These are phyloP conservation scores for Periconia sp. DNA, from an alignment of 2,329 filamentous ascomycete genomes.

Conservation along the genomic window DNA sequence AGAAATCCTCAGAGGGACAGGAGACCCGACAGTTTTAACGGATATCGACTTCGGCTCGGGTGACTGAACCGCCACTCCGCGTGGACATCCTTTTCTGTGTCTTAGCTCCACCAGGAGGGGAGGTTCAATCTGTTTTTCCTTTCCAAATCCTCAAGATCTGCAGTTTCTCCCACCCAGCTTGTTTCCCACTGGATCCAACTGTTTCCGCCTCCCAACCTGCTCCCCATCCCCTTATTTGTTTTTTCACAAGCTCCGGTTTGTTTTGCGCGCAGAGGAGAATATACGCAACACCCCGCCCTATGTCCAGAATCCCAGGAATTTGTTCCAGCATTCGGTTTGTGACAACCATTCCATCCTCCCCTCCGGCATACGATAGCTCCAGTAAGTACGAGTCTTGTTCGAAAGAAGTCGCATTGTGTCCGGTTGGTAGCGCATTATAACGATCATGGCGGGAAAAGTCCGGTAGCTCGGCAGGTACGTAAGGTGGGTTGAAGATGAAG, in stretches of 20 bases:
- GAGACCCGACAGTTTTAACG: slow-evolving; percentile 15
- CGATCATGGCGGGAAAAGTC: slow-evolving; percentile 45
- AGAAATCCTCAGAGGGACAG: slow-evolving; percentile 17
- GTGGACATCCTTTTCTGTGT: slow-evolving; percentile 13
- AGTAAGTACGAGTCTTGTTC: slow-evolving; percentile 83
- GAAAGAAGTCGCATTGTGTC: slow-evolving; percentile 51
- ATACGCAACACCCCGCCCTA: slow-evolving; percentile 76
- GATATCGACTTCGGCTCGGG: slow-evolving; percentile 10
- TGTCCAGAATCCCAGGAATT: slow-evolving; percentile 65
- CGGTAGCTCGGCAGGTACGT: slow-evolving; percentile 85
- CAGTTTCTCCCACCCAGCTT: slow-evolving; percentile 92
- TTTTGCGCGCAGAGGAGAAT: slow-evolving; percentile 90
- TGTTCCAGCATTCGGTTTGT: slow-evolving; percentile 76
- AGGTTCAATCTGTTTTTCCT: slow-evolving; percentile 26
- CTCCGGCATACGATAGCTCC: slow-evolving; percentile 85
- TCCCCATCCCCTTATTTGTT: slow-evolving; percentile 60
- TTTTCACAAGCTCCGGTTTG: slow-evolving; percentile 73
- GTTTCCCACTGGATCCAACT: slow-evolving; percentile 80
- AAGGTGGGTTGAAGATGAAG: slow-evolving; percentile 94
- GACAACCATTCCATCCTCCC: slow-evolving; percentile 88
- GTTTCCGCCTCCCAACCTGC: slow-evolving; percentile 71
- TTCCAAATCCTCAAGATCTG: slow-evolving; percentile 84
- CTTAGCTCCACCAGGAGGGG: background rate
- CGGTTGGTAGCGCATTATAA: slow-evolving; percentile 29
- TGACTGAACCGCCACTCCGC: too few relatives aligned